These are phyloP conservation scores for Coccomyxa subellipsoidea DNA, from an alignment of 163 green algal genomes.

Conservation along the genomic window DNA sequence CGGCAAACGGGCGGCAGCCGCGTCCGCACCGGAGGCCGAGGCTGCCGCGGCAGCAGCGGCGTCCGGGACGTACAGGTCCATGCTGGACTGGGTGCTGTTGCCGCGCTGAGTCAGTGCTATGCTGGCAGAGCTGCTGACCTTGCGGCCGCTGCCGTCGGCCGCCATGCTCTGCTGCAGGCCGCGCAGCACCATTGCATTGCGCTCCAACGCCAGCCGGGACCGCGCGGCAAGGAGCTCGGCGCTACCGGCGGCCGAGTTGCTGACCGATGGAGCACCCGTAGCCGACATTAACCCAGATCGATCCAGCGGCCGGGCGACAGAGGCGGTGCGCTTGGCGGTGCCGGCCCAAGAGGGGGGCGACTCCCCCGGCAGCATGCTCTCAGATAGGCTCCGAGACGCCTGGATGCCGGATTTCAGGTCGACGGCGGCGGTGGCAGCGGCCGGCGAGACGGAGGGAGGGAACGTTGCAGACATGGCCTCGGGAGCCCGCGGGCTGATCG, in stretches of 20 bases:
- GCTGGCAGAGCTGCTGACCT: not conserved
- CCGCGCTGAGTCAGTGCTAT: not conserved
- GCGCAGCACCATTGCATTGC: not conserved
- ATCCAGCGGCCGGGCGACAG: not conserved
- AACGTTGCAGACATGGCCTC: not conserved
- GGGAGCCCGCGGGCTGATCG: not conserved
- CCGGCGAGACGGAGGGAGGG: not conserved
- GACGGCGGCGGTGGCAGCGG: not conserved
- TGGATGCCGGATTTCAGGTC: not conserved
- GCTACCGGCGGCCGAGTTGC: not conserved
- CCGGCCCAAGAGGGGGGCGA: not conserved
- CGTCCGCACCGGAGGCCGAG: not conserved
- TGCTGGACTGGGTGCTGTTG: not conserved
- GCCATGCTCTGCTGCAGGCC: not conserved
- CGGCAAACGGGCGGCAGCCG: not conserved
- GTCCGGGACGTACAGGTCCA: not conserved
- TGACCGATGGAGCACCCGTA: not conserved
- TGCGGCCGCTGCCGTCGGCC: not conserved
- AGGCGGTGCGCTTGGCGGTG: not conserved
- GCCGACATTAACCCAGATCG: not conserved
- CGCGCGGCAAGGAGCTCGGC: not conserved
- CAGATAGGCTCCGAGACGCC: not conserved
- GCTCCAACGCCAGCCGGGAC: not conserved
- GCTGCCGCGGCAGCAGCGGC: not conserved
- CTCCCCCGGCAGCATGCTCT: not conserved